Conservation (phyloP, 345 rosid species). For the Acer yangbiense region DNA sequence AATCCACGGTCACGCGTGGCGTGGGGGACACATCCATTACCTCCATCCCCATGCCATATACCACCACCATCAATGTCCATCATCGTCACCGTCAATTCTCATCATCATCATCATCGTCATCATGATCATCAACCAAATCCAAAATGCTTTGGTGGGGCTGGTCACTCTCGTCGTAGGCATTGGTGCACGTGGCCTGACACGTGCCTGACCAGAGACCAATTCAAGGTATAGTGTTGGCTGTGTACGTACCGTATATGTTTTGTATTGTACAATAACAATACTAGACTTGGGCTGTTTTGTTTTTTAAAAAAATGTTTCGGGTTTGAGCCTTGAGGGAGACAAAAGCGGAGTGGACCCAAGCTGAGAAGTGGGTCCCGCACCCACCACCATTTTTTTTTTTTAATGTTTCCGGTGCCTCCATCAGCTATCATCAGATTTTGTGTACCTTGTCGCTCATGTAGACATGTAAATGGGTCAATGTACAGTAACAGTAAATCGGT, state of each 20-base stretch:
- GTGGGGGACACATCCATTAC: conserved; percentile 20
- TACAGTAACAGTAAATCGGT: not conserved
- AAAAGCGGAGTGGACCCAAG: conserved; percentile 9
- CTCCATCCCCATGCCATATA: not conserved
- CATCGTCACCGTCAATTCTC: not conserved
- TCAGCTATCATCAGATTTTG: conserved; percentile 22
- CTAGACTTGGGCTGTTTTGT: too few species aligned
- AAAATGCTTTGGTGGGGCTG: conserved; percentile 3
- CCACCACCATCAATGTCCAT: not conserved
- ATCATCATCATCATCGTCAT: not conserved
- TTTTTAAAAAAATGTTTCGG: too few species aligned
- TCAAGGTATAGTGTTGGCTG: not conserved
- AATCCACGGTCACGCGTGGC: conserved; percentile 27
- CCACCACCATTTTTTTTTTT: conserved; percentile 2
- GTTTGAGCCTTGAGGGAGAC: conserved; percentile 17
- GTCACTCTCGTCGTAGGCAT: conserved; percentile 12
- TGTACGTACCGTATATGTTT: not conserved
- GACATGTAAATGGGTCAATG: not conserved
- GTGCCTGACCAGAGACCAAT: conserved; percentile 2
- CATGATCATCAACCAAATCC: not conserved
- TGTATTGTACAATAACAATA: not conserved
- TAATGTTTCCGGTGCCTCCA: not conserved
- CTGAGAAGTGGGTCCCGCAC: not conserved
- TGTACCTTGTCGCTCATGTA: not conserved
- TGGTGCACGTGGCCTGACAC: conserved; percentile 25